Conservation (phyloP, 2,329 filamentous ascomycete genomes). For the Colletotrichum liaoningense region DNA sequence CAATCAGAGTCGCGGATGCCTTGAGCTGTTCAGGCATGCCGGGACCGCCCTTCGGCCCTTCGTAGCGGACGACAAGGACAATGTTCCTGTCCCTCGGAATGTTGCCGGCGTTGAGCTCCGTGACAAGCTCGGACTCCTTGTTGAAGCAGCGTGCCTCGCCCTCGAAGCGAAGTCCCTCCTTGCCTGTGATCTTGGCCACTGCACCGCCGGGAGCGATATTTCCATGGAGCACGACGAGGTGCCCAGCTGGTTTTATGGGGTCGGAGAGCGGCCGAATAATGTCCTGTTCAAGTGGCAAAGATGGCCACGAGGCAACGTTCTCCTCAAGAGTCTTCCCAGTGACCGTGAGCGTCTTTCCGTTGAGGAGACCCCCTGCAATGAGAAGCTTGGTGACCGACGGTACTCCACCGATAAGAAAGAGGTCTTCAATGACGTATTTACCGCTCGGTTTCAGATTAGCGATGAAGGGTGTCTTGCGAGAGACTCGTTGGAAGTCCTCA, state of each 20-base stretch:
- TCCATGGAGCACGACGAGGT: conserved; percentile 88
- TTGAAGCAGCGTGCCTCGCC: conserved; percentile 87
- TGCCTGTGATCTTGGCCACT: conserved; percentile 96
- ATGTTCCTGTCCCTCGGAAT: conserved; percentile 76
- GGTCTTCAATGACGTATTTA: conserved; percentile 87
- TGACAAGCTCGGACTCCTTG: conserved; percentile 83
- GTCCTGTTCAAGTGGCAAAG: conserved; percentile 79
- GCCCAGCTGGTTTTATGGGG: conserved; percentile 84
- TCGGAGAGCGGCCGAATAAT: conserved; percentile 82
- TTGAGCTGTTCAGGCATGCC: conserved; percentile 97
- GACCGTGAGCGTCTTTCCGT: conserved; percentile 83
- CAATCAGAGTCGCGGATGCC: conserved; percentile 91
- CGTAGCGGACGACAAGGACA: conserved; percentile 91
- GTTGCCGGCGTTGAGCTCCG: conserved; percentile 77
- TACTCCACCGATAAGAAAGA: conserved; percentile 87
- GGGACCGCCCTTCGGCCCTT: conserved; percentile 91
- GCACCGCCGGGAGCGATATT: conserved; percentile 91
- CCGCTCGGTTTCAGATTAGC: conserved; percentile 88
- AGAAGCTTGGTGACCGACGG: conserved; percentile 88
- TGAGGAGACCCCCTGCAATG: conserved; percentile 78
- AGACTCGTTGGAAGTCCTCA: conserved; percentile 85
- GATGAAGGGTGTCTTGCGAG: conserved; percentile 85
- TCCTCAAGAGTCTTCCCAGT: conserved; percentile 87
- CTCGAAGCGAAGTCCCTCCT: conserved; percentile 86
- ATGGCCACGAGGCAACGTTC: conserved; percentile 82